These are phyloP conservation scores for Hevea brasiliensis DNA, from an alignment of 345 rosid genomes.

Conservation along the genomic window DNA sequence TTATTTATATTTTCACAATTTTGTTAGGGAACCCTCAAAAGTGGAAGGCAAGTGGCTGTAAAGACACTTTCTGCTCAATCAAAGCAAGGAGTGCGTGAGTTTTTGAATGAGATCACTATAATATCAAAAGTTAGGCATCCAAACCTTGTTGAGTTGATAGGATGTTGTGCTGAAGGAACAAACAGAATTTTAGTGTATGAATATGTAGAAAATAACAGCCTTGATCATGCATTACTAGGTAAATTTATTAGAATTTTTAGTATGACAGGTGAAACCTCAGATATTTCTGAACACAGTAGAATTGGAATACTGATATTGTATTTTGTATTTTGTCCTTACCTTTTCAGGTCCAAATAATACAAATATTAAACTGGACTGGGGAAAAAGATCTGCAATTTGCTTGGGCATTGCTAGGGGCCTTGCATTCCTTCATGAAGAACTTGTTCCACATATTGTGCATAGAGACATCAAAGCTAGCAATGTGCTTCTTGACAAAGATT, in stretches of 20 bases:
- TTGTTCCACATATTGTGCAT: conserved; percentile 80
- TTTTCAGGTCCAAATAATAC: conserved; percentile 48
- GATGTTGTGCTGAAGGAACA: conserved; percentile 68
- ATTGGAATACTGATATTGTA: neutral
- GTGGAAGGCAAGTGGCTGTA: conserved; percentile 68
- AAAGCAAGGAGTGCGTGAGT: conserved; percentile 76
- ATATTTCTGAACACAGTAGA: neutral
- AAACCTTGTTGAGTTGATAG: conserved; percentile 82
- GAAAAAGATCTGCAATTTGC: conserved; percentile 73
- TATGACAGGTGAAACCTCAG: neutral
- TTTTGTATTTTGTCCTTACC: conserved; percentile 5
- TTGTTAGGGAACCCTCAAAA: conserved; percentile 58
- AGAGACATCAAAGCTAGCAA: conserved; percentile 96
- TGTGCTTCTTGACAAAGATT: conserved; percentile 75
- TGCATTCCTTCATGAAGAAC: conserved; percentile 84
- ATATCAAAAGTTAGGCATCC: conserved; percentile 75
- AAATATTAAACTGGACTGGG: conserved; percentile 62
- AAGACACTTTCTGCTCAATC: conserved; percentile 72
- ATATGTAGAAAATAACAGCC: conserved; percentile 80
- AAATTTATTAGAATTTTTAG: conserved; percentile 9
- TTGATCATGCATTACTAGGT: conserved; percentile 68
- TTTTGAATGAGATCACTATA: conserved; percentile 69
- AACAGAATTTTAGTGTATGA: conserved; percentile 82
- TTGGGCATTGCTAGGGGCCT: conserved; percentile 81
- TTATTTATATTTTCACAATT: conserved; percentile 11